Percentiles rank a stretch among this genome's conserved stretches.
phyloP scores from a whole-genome alignment of 2,329 filamentous ascomycete species.

The Arthrobotrys pseudoclavata region DNA sequence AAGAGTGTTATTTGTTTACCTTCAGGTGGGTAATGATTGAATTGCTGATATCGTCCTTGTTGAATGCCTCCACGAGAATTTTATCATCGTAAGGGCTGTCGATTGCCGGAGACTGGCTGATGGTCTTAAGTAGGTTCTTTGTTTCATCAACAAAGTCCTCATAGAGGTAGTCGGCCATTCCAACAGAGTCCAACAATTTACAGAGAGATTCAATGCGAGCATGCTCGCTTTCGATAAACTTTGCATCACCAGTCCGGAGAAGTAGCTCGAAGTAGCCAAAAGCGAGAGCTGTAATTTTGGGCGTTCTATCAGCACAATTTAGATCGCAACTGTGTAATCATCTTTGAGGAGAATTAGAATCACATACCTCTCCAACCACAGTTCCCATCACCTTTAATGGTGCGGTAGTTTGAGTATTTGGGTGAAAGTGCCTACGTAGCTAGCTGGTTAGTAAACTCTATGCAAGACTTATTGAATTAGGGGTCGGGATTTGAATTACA shows the following conservation, averaged over 20 bases:
- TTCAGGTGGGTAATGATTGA: conserved; percentile 87
- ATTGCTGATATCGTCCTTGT: conserved; percentile 76
- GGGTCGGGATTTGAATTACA: conserved; percentile 71
- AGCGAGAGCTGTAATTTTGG: conserved; percentile 77
- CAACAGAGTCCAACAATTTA: conserved; percentile 77
- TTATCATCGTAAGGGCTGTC: conserved; percentile 71
- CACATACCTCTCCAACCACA: conserved; percentile 96
- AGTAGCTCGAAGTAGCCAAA: conserved; percentile 94
- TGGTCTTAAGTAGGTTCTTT: conserved; percentile 75
- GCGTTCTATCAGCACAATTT: conserved; percentile 10
- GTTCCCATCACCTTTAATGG: conserved; percentile 91
- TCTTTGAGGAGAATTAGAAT: conserved; percentile 62
- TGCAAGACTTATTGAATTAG: conserved; percentile 19
- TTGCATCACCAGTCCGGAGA: conserved; percentile 75
- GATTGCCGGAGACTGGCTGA: conserved; percentile 72
- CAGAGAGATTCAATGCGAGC: conserved; percentile 79
- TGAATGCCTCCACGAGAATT: conserved; percentile 78
- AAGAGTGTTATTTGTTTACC: conserved; percentile 66
- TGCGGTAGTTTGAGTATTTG: conserved; percentile 88
- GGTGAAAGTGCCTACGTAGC: conserved; percentile 77
- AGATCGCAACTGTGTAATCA: background rate
- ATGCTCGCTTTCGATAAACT: conserved; percentile 78
- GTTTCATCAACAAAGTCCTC: conserved; percentile 88
- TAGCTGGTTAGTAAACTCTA: conserved; percentile 42
- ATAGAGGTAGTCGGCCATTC: conserved; percentile 77